These are phyloP conservation scores for Bipolaris oryzae DNA, from an alignment of 2,329 filamentous ascomycete genomes.

Conservation along the genomic window DNA sequence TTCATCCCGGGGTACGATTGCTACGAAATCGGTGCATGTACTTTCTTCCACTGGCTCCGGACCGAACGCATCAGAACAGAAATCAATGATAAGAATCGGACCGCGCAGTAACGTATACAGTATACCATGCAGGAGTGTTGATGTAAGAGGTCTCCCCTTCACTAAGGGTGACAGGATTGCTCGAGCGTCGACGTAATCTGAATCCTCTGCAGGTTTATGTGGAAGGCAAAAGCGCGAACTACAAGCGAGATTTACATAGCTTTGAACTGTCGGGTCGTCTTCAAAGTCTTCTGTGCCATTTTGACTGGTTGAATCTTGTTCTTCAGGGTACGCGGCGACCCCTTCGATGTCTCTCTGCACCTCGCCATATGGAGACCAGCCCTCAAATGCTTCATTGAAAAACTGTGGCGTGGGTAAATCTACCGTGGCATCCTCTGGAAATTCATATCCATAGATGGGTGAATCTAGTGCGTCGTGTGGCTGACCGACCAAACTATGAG, in stretches of 20 bases:
- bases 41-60: background rate
- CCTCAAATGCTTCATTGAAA: conserved; percentile 4
- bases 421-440: background rate
- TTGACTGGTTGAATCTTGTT: background rate
- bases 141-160: conserved; percentile 1
- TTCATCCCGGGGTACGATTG: background rate
- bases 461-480: background rate
- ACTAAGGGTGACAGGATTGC: conserved; percentile 4
- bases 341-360: background rate
- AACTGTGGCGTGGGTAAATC: background rate
- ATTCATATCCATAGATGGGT: no score
- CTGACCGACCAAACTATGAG: background rate
- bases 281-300: background rate
- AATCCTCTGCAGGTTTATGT: background rate
- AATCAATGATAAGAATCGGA: conserved; percentile 1
- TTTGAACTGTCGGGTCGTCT: background rate
- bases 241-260: conserved; percentile 8
- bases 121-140: conserved; percentile 3
- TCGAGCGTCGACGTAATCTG: background rate
- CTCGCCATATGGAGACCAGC: background rate
- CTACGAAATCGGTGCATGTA: background rate
- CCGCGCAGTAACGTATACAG: background rate
- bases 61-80: background rate
- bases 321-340: background rate
- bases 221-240: conserved; percentile 2